phyloP scores from a whole-genome alignment of 768 basidiomycete species.

The Panaeolus cyanescens region DNA sequence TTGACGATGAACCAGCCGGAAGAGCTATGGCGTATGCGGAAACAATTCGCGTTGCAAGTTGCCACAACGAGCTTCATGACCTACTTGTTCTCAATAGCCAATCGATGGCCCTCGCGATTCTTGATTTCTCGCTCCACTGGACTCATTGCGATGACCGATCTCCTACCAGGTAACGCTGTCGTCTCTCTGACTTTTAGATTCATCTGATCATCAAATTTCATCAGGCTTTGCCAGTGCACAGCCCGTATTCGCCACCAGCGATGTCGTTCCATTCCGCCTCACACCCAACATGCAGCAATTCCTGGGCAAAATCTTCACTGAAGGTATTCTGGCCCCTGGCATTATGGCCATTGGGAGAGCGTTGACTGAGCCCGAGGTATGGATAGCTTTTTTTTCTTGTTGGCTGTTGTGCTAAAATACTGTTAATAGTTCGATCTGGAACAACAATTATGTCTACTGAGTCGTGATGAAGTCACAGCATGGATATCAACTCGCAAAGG shows the following conservation, averaged over 20 bases:
- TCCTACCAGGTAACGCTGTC: conserved; percentile 86
- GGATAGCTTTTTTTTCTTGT: conserved; percentile 13
- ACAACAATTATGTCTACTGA: conserved; percentile 87
- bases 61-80: conserved; percentile 93
- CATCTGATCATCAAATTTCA: neutral
- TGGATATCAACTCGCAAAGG: conserved; percentile 68
- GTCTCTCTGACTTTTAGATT: conserved; percentile 7
- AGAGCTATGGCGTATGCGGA: conserved; percentile 95
- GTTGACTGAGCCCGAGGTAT: conserved; percentile 89
- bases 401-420: neutral
- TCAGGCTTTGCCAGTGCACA: conserved; percentile 44
- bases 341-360: conserved; percentile 91
- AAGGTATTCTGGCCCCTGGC: conserved; percentile 84
- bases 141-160: conserved; percentile 88
- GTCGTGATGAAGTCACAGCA: conserved; percentile 87
- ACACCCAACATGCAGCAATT: conserved; percentile 97
- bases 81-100: conserved; percentile 81
- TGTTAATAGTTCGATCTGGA: conserved; percentile 83
- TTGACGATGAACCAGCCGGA: conserved; percentile 80
- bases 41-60: conserved; percentile 91
- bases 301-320: conserved; percentile 84
- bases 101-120: conserved; percentile 83
- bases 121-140: conserved; percentile 90
- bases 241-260: conserved; percentile 74
- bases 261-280: conserved; percentile 94